phyloP scores from a whole-genome alignment of 495 filamentous ascomycete species.

The Neurospora terricola region DNA sequence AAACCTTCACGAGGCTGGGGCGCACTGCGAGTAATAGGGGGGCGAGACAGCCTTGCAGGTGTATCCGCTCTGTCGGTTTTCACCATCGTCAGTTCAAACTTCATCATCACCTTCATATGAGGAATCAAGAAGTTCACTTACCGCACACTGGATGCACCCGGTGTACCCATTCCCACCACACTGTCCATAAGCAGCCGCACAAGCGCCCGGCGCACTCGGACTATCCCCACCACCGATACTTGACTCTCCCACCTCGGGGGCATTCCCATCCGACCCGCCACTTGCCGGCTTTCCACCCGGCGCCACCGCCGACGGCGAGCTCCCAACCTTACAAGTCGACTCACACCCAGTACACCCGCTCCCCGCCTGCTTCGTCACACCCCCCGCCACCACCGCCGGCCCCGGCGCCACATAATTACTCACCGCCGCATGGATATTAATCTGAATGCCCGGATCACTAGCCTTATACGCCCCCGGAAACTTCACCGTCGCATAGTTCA shows the following conservation, averaged over 20 bases:
- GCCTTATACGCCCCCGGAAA: conserved; percentile 39
- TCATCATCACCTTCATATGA: not conserved
- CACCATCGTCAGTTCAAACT: not conserved
- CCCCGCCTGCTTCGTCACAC: conserved; percentile 25
- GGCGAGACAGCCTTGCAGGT: conserved; percentile 20
- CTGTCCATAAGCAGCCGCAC: conserved; percentile 30
- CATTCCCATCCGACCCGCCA: conserved; percentile 1
- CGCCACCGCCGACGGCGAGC: conserved; percentile 16
- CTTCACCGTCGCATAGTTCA: conserved; percentile 26
- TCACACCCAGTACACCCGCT: conserved; percentile 27
- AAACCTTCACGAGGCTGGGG: conserved; percentile 5
- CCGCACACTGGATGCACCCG: conserved; percentile 30
- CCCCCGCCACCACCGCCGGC: conserved; percentile 29
- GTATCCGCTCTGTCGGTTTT: conserved; percentile 8
- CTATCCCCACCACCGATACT: not conserved
- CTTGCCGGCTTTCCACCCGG: conserved; percentile 1
- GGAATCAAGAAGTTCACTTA: conserved; percentile 12
- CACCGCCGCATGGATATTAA: conserved; percentile 36
- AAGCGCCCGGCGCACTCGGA: conserved; percentile 11
- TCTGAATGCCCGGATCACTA: conserved; percentile 39
- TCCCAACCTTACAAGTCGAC: conserved; percentile 30
- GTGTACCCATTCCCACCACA: conserved; percentile 35
- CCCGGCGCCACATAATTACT: conserved; percentile 29
- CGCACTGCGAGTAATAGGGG: conserved; percentile 33
- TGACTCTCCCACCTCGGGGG: conserved; percentile 1